A percentile compares a stretch with the other conserved stretches of the same genome.
Evolutionary conservation across 2,329 filamentous ascomycete species (phyloP).

Genomic region (Cladosporium sp.): DNA sequence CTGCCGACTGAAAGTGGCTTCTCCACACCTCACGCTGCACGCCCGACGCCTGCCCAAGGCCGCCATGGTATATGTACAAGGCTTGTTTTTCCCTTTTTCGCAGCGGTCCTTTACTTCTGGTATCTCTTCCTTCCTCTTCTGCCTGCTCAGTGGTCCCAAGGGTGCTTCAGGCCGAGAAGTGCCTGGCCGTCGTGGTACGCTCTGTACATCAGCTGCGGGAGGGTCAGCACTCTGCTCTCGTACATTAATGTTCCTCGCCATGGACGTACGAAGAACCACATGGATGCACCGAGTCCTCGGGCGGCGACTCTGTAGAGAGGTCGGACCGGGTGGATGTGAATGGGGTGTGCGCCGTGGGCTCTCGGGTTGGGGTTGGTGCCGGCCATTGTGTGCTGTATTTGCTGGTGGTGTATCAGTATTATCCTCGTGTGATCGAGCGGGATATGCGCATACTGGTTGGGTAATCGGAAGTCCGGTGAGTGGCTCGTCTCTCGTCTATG

Average conservation of each 20-base stretch:
- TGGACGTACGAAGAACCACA: conserved; percentile 89
- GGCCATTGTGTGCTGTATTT: conserved; percentile 4
- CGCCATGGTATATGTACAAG: conserved; percentile 10
- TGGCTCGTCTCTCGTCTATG: not conserved
- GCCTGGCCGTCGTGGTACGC: conserved; percentile 94
- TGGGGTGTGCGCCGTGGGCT: conserved; percentile 46
- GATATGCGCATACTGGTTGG: conserved; percentile 3
- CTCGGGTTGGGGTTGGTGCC: conserved; percentile 19
- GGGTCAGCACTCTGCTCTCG: not conserved
- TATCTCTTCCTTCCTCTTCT: not conserved
- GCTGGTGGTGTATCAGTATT: not conserved
- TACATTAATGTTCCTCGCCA: not conserved
- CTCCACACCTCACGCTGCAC: not conserved
- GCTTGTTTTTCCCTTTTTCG: conserved; percentile 3
- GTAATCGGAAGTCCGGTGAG: not conserved
- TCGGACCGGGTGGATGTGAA: conserved; percentile 56
- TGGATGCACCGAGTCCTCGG: conserved; percentile 83
- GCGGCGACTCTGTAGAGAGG: conserved; percentile 79
- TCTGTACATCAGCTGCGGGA: conserved; percentile 80
- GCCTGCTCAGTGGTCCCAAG: conserved; percentile 78
- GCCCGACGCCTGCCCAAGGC: conserved; percentile 4
- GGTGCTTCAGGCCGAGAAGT: conserved; percentile 89
- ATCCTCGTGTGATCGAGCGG: no score
- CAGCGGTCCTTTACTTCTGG: not conserved
- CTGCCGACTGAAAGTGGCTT: conserved; percentile 1